Evolutionary conservation across 1,139 yeast species (phyloP).

Genomic region (Blastobotrys capitulatus): DNA sequence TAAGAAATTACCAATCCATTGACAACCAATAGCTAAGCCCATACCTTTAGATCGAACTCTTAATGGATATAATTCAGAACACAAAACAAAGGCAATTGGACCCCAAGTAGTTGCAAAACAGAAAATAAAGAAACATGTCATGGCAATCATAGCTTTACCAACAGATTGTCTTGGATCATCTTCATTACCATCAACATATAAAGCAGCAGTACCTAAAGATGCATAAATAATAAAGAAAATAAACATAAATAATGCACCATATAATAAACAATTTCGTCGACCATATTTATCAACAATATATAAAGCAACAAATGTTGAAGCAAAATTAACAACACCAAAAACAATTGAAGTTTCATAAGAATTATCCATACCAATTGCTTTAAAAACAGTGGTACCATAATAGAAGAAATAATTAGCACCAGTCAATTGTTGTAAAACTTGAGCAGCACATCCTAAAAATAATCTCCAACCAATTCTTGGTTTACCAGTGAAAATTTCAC

Average conservation of each 20-base stretch:
- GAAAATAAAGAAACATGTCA: slow-evolving; percentile 74
- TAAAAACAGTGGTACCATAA: slow-evolving; percentile 72
- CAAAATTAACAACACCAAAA: slow-evolving; percentile 73
- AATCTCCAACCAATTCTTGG: slow-evolving; percentile 33
- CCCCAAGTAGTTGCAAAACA: slow-evolving; percentile 88
- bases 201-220: slow-evolving; percentile 56
- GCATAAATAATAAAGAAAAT: slow-evolving; percentile 62
- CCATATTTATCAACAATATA: slow-evolving; percentile 65
- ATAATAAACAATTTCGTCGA: slow-evolving; percentile 58
- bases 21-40: slow-evolving; percentile 62
- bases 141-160: slow-evolving; percentile 50
- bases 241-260: slow-evolving; percentile 61
- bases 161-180: slow-evolving; percentile 49
- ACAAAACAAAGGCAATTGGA: slow-evolving; percentile 71
- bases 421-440: slow-evolving; percentile 14
- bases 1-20: slow-evolving; percentile 75
- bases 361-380: slow-evolving; percentile 59
- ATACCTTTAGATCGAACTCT: slow-evolving; percentile 77
- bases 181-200: slow-evolving; percentile 50
- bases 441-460: slow-evolving; percentile 8
- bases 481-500: slow-evolving; percentile 11
- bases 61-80: slow-evolving; percentile 73
- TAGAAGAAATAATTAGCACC: slow-evolving; percentile 69
- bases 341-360: slow-evolving; percentile 73
- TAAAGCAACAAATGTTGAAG: slow-evolving; percentile 63